Evolutionary conservation across 2,329 filamentous ascomycete species (phyloP), one percentile per base, ranked within the genome.

Genomic region (Rutstroemia sp.): DNA sequence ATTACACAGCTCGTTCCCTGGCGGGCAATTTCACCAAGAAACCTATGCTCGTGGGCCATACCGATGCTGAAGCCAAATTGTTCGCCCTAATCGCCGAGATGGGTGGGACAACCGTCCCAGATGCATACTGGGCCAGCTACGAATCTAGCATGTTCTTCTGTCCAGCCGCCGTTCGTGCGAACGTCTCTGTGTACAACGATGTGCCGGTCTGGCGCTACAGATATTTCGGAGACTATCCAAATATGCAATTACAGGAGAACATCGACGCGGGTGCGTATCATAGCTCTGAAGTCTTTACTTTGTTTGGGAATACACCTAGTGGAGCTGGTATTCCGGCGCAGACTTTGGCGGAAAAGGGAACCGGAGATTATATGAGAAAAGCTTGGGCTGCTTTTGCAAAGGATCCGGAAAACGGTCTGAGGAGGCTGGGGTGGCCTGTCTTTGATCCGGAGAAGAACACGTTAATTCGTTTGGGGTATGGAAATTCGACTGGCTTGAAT

Each of bases 321-420:
- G 56, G 47, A 17, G 34, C 48, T 4, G 53, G 37, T 3, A 21
- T 54, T 0, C 17, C 46, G 30, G 57, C 63, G 2, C 51, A 60
- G 1, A 61, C 66, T 30, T 70, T 69, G 0, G 17, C 53, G 7
- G 65, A 65, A 41, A 59, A 64, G 34, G 59, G 55, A 4, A 63
- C 73, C 4, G 68, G 62, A 19, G 60, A 64, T 17, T 73, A 71
- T 47, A 65, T 73, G 55, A 66, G 70, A 16, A 67, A 67, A 2
- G 72, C 72, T 8, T 73, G 72, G 70, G 67, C 71, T 0, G 61
- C 70, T 1, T 74, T 74, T 60, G 71, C 72, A 16, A 73, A 70
- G 54, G 64, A 73, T 58, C 70, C 73, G 1, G 56, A 54, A 9
- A 61, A 68, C 17, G 72, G 72, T 1, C 58, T 73, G 37, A 63